These are phyloP conservation scores for Nicotiana knightiana DNA, from an alignment of 257 asterid species.

Conservation along the genomic window DNA sequence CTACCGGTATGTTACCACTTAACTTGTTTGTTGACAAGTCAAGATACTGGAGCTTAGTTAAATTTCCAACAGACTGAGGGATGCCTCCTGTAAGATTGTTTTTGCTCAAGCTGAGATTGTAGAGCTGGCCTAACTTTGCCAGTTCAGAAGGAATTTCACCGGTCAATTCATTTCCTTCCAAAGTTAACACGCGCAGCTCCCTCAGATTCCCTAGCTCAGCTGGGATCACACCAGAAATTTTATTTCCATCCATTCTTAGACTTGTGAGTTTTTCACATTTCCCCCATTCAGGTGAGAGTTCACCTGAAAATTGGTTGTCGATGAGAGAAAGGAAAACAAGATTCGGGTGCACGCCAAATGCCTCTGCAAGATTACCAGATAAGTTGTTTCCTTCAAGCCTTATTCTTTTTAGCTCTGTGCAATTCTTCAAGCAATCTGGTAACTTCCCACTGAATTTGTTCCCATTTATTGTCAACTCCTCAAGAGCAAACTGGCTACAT, in stretches of 20 bases:
- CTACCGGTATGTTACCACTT: constrained; percentile 45
- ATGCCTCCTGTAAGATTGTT: constrained; percentile 58
- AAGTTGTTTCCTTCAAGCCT: constrained; percentile 58
- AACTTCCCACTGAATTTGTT: constrained; percentile 59
- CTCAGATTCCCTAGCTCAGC: constrained; percentile 54
- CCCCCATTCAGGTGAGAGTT: constrained; percentile 58
- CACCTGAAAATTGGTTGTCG: constrained; percentile 51
- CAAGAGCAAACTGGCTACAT: constrained; percentile 49
- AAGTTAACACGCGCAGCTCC: constrained; percentile 34
- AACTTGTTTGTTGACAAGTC: constrained; percentile 56
- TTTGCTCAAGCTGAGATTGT: constrained; percentile 44
- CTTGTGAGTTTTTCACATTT: constrained; percentile 38
- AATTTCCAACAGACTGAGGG: constrained; percentile 41
- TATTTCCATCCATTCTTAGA: constrained; percentile 40
- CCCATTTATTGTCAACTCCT: constrained; percentile 40
- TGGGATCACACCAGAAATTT: constrained; percentile 67
- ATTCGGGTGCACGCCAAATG: constrained; percentile 52
- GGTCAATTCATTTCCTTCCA: constrained; percentile 51
- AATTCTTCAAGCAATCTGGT: constrained; percentile 64
- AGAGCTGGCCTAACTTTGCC: constrained; percentile 35
- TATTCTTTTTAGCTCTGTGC: constrained; percentile 39
- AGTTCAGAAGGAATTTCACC: constrained; percentile 58
- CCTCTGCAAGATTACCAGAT: constrained; percentile 53
- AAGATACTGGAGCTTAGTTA: constrained; percentile 43
- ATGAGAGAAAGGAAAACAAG: constrained; percentile 47